Percentiles rank a stretch among this genome's conserved stretches.
Conservation (phyloP, 2,329 filamentous ascomycete genomes). For the Aureobasidium sp. region DNA sequence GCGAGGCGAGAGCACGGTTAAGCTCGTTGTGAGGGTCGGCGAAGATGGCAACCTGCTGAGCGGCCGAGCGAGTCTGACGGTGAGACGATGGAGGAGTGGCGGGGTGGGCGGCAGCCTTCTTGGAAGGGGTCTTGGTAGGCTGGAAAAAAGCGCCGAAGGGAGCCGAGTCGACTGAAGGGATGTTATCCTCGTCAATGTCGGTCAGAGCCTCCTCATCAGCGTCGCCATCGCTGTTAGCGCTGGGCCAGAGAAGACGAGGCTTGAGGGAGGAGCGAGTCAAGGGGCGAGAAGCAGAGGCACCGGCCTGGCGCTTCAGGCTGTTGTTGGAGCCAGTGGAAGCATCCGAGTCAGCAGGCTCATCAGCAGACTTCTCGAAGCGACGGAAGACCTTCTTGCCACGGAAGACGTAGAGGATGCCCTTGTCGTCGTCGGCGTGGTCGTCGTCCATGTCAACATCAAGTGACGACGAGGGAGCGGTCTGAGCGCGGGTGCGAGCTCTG, state of each 20-base stretch:
- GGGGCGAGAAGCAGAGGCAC: conserved; percentile 37
- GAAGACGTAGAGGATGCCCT: conserved; percentile 66
- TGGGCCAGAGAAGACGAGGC: conserved; percentile 64
- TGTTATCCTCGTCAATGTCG: conserved; percentile 36
- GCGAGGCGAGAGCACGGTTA: neutral
- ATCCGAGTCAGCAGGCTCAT: conserved; percentile 31
- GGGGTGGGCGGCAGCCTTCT: conserved; percentile 40
- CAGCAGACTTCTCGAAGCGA: conserved; percentile 49
- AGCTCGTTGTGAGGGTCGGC: conserved; percentile 4
- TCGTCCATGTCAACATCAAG: conserved; percentile 51
- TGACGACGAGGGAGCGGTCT: conserved; percentile 43
- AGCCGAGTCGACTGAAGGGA: conserved; percentile 21
- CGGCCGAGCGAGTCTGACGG: conserved; percentile 52
- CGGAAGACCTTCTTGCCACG: conserved; percentile 74
- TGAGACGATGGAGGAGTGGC: conserved; percentile 57
- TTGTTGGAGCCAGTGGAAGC: conserved; percentile 18
- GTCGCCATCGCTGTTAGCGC: conserved; percentile 36
- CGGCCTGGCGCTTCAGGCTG: conserved; percentile 32
- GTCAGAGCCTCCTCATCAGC: conserved; percentile 54
- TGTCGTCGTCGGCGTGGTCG: conserved; percentile 56
- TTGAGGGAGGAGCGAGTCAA: conserved; percentile 64
- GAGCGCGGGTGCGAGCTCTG: conserved; percentile 37
- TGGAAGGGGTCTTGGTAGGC: conserved; percentile 21
- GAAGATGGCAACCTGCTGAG: conserved; percentile 10
- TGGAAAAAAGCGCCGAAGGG: conserved; percentile 16